Evolutionary conservation across 306 rosid species (phyloP).

Genomic region (Begonia loranthoides): DNA sequence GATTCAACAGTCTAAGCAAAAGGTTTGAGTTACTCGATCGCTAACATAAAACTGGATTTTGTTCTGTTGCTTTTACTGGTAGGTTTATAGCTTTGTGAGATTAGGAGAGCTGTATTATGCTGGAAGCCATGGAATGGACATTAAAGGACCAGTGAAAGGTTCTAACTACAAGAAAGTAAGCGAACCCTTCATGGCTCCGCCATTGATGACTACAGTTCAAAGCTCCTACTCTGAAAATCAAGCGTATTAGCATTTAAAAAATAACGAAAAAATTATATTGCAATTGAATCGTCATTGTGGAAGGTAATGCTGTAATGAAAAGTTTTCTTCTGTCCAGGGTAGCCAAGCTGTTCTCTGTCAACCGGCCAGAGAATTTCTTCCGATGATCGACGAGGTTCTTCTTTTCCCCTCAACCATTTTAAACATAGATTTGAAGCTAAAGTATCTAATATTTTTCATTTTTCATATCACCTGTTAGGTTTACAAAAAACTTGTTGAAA

Average conservation of each 20-base stretch:
- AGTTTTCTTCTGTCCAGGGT: conserved; percentile 20
- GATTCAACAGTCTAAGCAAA: no score
- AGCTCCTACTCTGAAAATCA: no score
- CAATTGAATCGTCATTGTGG: no score
- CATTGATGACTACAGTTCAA: no score
- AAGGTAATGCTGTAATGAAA: no score
- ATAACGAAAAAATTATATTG: no score
- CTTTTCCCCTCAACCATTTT: neutral
- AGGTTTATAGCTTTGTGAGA: conserved; percentile 74
- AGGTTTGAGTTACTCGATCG: no score
- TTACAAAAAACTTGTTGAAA: conserved; percentile 37
- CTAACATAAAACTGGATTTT: no score
- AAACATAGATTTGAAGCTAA: no score
- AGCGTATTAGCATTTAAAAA: no score
- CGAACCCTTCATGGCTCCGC: neutral
- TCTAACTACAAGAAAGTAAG: conserved; percentile 59
- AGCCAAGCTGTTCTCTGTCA: conserved; percentile 57
- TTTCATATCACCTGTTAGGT: conserved; percentile 25
- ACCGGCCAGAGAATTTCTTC: conserved; percentile 78
- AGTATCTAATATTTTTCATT: no score
- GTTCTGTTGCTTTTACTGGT: no score
- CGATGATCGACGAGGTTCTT: conserved; percentile 69
- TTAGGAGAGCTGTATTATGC: conserved; percentile 87
- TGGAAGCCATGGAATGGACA: conserved; percentile 99
- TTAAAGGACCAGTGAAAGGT: conserved; percentile 69